Conservation (phyloP, 2,329 filamentous ascomycete genomes). For the Claviceps sp. region DNA sequence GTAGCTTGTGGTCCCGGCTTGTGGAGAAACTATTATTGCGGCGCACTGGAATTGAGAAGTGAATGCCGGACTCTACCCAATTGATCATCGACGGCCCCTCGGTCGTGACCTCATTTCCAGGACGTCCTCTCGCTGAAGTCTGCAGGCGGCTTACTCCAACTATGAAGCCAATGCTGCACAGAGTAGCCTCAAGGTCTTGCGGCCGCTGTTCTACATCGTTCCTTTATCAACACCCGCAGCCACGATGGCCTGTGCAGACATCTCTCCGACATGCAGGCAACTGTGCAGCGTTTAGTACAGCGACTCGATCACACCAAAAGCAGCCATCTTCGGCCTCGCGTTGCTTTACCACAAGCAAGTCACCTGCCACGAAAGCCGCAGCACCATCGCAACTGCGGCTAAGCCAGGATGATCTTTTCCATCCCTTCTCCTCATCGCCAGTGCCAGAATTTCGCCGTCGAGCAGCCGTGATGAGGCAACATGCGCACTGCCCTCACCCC, state of each 20-base stretch:
- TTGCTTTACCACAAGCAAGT: constrained; percentile 19
- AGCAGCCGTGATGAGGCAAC: constrained; percentile 81
- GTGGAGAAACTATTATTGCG: constrained; percentile 26
- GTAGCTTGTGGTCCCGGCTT: constrained; percentile 9
- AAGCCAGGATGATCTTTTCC: constrained; percentile 73
- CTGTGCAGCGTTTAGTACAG: constrained; percentile 8
- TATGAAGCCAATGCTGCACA: constrained; percentile 29
- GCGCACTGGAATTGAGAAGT: constrained; percentile 14
- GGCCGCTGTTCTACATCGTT: constrained; percentile 24
- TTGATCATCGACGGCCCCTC: background rate
- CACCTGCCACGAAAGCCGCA: constrained; percentile 14
- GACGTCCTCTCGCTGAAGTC: background rate
- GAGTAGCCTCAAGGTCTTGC: constrained; percentile 26
- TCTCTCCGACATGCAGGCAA: constrained; percentile 16
- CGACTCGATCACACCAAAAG: constrained; percentile 9
- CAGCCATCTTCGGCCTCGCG: constrained; percentile 8
- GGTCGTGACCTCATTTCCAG: background rate
- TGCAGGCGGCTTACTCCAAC: constrained; percentile 1
- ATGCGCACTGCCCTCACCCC: constrained; percentile 87
- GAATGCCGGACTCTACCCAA: constrained; percentile 10
- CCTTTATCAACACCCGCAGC: constrained; percentile 17
- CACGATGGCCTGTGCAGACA: constrained; percentile 11
- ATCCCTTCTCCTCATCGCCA: constrained; percentile 80
- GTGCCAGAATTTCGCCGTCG: constrained; percentile 76
- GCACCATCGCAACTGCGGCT: constrained; percentile 29